Evolutionary conservation across 1,284 basidiomycete genomes (phyloP).

Genomic region (Dichomitus squalens): DNA sequence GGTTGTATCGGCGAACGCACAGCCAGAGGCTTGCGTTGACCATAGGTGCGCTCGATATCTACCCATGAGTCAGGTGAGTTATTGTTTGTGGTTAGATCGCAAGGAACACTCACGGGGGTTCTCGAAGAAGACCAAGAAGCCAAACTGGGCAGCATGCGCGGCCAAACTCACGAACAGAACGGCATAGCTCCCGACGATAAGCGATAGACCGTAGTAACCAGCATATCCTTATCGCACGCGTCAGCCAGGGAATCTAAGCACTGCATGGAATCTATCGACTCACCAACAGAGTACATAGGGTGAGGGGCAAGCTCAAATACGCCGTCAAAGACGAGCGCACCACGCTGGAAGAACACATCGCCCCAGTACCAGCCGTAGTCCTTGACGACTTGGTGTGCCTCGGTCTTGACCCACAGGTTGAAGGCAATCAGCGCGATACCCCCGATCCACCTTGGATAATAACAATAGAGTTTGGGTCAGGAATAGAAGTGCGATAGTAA

Average conservation of each 20-base stretch:
- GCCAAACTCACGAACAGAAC: slow-evolving; percentile 92
- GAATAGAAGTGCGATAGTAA: neutral
- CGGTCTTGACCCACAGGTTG: slow-evolving; percentile 98
- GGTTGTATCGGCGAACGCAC: slow-evolving; percentile 69
- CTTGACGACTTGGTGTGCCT: slow-evolving; percentile 96
- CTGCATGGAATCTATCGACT: slow-evolving; percentile 29
- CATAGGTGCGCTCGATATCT: slow-evolving; percentile 95
- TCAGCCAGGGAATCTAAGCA: neutral
- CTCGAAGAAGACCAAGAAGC: slow-evolving; percentile 95
- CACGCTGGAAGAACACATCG: slow-evolving; percentile 94
- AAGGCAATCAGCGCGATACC: slow-evolving; percentile 88
- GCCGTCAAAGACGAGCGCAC: slow-evolving; percentile 93
- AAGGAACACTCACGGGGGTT: slow-evolving; percentile 82
- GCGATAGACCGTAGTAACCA: slow-evolving; percentile 94
- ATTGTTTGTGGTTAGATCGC: neutral
- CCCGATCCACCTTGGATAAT: slow-evolving; percentile 80
- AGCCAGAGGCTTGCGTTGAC: slow-evolving; percentile 84
- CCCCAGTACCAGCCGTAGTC: slow-evolving; percentile 98
- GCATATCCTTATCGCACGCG: slow-evolving; percentile 70
- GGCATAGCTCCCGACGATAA: slow-evolving; percentile 86
- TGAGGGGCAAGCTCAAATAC: slow-evolving; percentile 94
- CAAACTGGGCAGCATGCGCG: slow-evolving; percentile 94
- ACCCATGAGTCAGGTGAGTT: neutral
- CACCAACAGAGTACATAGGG: slow-evolving; percentile 93
- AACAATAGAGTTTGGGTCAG: slow-evolving; percentile 6